phyloP scores from a whole-genome alignment of 768 basidiomycete species.

The Lactarius akahatsu region DNA sequence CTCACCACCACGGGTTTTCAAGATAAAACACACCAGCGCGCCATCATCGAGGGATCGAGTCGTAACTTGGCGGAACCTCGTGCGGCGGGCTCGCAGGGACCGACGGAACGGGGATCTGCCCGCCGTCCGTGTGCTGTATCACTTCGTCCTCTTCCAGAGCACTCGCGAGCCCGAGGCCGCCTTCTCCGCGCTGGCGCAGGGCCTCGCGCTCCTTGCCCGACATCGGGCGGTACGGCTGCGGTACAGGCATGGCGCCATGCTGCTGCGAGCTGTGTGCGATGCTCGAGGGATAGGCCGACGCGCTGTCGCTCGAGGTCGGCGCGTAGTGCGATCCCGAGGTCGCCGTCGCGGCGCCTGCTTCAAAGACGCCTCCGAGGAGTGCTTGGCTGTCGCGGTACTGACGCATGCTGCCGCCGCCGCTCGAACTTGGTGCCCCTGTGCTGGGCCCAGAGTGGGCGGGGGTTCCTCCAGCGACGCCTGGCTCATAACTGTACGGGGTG shows the following conservation, averaged over 20 bases:
- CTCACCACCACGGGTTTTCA: background rate
- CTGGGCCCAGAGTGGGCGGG: slow-evolving; percentile 26
- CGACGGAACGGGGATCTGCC: slow-evolving; percentile 24
- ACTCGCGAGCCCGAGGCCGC: slow-evolving; percentile 32
- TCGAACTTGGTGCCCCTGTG: slow-evolving; percentile 1
- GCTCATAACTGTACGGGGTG: slow-evolving; percentile 30
- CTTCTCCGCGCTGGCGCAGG: slow-evolving; percentile 24
- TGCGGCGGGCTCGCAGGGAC: slow-evolving; percentile 18
- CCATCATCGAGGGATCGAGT: slow-evolving; percentile 31
- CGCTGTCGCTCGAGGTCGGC: slow-evolving; percentile 21
- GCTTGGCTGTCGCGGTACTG: slow-evolving; percentile 31
- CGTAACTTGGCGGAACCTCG: slow-evolving; percentile 38
- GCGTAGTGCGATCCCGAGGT: slow-evolving; percentile 30
- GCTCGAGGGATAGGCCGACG: background rate
- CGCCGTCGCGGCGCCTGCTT: slow-evolving; percentile 22
- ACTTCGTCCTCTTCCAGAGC: slow-evolving; percentile 24
- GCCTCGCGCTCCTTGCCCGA: slow-evolving; percentile 37
- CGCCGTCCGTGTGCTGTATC: slow-evolving; percentile 36
- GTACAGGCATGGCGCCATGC: background rate
- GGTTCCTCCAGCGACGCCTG: slow-evolving; percentile 29
- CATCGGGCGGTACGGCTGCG: slow-evolving; percentile 26
- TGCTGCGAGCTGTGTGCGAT: slow-evolving; percentile 6
- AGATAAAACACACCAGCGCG: background rate
- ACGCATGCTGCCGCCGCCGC: slow-evolving; percentile 31
- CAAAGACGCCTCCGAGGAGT: slow-evolving; percentile 29